Evolutionary conservation across 2,329 filamentous ascomycete genomes (phyloP), one percentile per base, ranked within the genome.

Genomic region (Pseudogymnoascus sp.): DNA sequence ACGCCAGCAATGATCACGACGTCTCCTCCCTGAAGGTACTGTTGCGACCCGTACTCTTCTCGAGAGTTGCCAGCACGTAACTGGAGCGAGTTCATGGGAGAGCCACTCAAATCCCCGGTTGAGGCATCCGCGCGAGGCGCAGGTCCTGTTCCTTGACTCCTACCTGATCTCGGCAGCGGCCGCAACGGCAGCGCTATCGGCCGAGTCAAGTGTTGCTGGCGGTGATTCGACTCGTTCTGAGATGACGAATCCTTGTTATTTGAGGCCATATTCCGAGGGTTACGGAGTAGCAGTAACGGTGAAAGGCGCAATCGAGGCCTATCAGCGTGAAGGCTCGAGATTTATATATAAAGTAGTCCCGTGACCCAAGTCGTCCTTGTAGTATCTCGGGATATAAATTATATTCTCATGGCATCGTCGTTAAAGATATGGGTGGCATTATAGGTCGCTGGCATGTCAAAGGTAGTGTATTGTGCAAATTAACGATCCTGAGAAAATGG

Each of bases 1-100:
- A 87, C 72, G 62, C 79, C 79, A 35, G 83, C 72, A 28, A 85
- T 70, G 9, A 85, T 71, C 62, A 86, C 75, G 18, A 81, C 76
- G 65, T 86, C 83, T 5, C 76, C 64, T 72, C 65, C 52, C 71
- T 73, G 63, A 69, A 78, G 31, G 70, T 70, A 6, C 64, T 70
- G 31, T 71, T 67, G n/a, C 41, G 62, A 14, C 16, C 18, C 21
- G 35, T 67, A 62, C 41, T 69, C 65, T 63, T 69, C 49, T 11
- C 58, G 61, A 33, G 61, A 43, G 61, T 59, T 5, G 38, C 63
- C 62, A 58, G 67, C 71, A 66, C 72, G 73, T 52, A 81, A 70
- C 16, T 74, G 75, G 21, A 82, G 74, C 11, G 71, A 75, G 5
- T 80, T 80, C 31, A 79, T 67, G 11, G 79, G 78, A 28, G 43